phyloP scores from a whole-genome alignment of 495 filamentous ascomycete species.

The Penicillium arizonense region DNA sequence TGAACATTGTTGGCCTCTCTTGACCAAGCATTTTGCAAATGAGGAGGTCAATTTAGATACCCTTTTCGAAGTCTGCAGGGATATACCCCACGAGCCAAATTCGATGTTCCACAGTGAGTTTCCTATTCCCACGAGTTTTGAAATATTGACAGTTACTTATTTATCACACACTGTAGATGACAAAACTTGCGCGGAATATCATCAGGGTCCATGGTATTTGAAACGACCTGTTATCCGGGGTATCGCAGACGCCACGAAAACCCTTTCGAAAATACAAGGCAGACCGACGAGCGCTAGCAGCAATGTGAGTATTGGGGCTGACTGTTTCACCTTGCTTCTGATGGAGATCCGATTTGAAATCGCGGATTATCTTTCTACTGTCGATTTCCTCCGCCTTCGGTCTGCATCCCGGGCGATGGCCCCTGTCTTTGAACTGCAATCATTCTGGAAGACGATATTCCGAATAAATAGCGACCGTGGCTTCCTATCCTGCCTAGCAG shows the following conservation, averaged over 20 bases:
- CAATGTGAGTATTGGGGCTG: background rate
- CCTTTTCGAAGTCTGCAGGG: conserved; percentile 9
- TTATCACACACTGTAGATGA: no score
- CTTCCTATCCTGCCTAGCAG: background rate
- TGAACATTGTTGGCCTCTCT: conserved; percentile 2
- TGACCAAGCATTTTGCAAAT: conserved; percentile 2
- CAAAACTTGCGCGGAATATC: no score
- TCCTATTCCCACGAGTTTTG: no score
- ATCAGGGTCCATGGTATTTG: no score
- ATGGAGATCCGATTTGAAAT: conserved; percentile 9
- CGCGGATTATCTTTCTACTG: conserved; percentile 6
- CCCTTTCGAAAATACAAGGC: background rate
- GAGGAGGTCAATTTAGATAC: conserved; percentile 3
- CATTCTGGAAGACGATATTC: conserved; percentile 2
- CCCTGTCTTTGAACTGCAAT: background rate
- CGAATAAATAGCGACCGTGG: conserved; percentile 2
- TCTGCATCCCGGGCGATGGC: conserved; percentile 7
- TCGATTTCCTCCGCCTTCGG: conserved; percentile 5
- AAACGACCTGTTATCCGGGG: background rate
- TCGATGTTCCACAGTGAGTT: no score
- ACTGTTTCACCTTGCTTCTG: conserved; percentile 5
- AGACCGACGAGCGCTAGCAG: background rate
- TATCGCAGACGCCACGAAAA: background rate
- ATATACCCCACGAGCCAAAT: background rate
- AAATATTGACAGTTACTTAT: no score